Evolutionary conservation across 352 stramenopile species (phyloP).

Genomic region (Phytophthora ramorum): DNA sequence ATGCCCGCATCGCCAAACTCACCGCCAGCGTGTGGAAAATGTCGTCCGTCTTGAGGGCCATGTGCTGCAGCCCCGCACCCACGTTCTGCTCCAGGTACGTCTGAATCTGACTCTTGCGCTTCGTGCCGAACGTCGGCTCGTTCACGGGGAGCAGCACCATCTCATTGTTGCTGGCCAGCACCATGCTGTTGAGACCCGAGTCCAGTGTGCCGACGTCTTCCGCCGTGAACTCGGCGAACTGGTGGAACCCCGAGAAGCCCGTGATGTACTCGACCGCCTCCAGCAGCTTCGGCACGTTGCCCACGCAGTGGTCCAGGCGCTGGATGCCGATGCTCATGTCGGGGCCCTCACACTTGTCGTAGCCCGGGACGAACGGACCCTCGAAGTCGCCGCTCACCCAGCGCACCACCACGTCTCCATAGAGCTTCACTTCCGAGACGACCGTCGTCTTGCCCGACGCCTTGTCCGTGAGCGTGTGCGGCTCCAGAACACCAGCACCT

Average conservation of each 20-base stretch:
- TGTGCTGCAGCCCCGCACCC: slow-evolving; percentile 95
- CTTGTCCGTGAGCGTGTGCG: slow-evolving; percentile 66
- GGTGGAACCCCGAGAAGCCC: slow-evolving; percentile 86
- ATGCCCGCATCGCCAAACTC: slow-evolving; percentile 1
- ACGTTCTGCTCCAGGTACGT: slow-evolving; percentile 97
- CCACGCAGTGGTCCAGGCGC: slow-evolving; percentile 90
- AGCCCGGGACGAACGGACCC: slow-evolving; percentile 83
- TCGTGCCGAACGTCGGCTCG: slow-evolving; percentile 94
- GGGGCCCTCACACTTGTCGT: slow-evolving; percentile 58
- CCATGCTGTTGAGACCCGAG: slow-evolving; percentile 95
- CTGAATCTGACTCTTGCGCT: slow-evolving; percentile 96
- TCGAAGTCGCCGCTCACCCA: slow-evolving; percentile 83
- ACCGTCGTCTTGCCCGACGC: slow-evolving; percentile 57
- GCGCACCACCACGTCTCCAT: slow-evolving; percentile 90
- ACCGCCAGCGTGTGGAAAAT: slow-evolving; percentile 93
- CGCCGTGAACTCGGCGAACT: slow-evolving; percentile 95
- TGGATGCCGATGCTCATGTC: slow-evolving; percentile 82
- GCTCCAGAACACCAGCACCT: slow-evolving; percentile 57
- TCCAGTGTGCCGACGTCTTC: slow-evolving; percentile 96
- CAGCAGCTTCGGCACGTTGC: slow-evolving; percentile 91
- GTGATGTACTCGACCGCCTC: slow-evolving; percentile 88
- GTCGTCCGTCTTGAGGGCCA: slow-evolving; percentile 97
- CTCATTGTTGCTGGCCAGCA: slow-evolving; percentile 94
- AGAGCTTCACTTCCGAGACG: slow-evolving; percentile 87
- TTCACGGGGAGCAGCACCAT: slow-evolving; percentile 96